Conservation (phyloP, 2,329 filamentous ascomycete species). For the Beauveria caledonica region DNA sequence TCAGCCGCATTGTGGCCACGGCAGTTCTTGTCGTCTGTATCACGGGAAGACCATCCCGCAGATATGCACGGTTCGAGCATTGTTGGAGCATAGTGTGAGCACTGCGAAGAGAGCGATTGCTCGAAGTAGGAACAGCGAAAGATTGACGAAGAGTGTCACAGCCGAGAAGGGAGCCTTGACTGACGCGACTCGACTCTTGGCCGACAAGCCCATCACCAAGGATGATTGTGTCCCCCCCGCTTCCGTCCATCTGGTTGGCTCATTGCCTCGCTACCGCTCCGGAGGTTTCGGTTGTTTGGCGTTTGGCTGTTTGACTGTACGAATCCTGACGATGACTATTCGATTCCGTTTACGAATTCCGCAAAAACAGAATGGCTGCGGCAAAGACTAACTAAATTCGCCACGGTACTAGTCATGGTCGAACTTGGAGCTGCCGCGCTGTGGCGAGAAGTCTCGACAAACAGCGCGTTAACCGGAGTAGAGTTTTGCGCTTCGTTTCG, state of each 20-base stretch:
- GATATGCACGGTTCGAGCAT: too few species aligned
- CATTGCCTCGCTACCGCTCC: not conserved
- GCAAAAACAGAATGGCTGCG: not conserved
- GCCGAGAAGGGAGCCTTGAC: not conserved
- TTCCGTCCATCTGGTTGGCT: not conserved
- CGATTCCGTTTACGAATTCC: conserved; percentile 1
- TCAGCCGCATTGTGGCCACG: too few species aligned
- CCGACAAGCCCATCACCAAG: too few species aligned
- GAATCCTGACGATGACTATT: not conserved
- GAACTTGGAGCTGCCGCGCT: not conserved
- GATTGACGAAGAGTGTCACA: not conserved
- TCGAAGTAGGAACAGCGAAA: not conserved
- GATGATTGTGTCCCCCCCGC: not conserved
- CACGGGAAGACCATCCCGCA: too few species aligned
- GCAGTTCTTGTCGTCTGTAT: too few species aligned
- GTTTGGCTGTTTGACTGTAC: not conserved
- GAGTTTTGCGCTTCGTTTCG: not conserved
- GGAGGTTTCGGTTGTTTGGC: not conserved
- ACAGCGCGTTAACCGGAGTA: not conserved
- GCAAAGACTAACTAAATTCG: not conserved
- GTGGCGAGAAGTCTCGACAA: not conserved
- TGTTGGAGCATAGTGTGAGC: too few species aligned
- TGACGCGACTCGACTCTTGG: not conserved
- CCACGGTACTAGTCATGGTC: not conserved
- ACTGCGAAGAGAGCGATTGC: not conserved